These are phyloP conservation scores for Rhizophagus sp. DNA, from an alignment of 192 early-diverging fungal species.

Conservation along the genomic window DNA sequence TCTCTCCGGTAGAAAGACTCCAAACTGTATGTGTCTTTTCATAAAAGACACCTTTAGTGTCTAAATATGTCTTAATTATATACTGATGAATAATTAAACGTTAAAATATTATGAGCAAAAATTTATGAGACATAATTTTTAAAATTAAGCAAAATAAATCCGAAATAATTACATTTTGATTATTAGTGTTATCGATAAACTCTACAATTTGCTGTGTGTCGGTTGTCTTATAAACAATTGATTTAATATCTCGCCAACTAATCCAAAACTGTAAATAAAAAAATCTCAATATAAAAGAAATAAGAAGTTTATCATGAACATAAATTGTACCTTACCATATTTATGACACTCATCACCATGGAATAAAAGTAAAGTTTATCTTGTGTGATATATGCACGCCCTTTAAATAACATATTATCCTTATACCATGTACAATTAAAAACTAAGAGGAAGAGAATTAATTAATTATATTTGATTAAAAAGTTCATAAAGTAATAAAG, in stretches of 20 bases:
- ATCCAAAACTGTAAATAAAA: constrained; percentile 41
- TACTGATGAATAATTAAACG: not conserved
- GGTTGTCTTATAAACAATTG: constrained; percentile 18
- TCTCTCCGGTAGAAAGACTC: not conserved
- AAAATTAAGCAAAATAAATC: not conserved
- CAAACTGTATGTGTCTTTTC: not conserved
- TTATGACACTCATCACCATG: constrained; percentile 62
- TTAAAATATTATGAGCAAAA: not conserved
- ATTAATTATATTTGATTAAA: not conserved
- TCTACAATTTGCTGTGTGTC: not conserved
- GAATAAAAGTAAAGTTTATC: constrained; percentile 65
- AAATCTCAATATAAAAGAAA: not conserved
- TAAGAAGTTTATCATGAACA: not conserved
- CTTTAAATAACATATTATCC: constrained; percentile 47
- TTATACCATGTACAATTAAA: constrained; percentile 16
- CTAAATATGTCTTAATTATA: constrained; percentile 2
- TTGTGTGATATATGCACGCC: constrained; percentile 60
- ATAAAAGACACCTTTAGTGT: not conserved
- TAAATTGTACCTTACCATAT: constrained; percentile 42
- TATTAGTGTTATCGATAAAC: not conserved
- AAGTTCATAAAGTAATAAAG: no score
- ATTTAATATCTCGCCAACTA: constrained; percentile 44
- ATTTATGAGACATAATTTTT: no score
- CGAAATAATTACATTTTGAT: not conserved
- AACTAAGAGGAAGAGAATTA: constrained; percentile 38